Base-by-base conservation (phyloP, 352 stramenopile species). In the Plasmopara halstedii region DNA sequence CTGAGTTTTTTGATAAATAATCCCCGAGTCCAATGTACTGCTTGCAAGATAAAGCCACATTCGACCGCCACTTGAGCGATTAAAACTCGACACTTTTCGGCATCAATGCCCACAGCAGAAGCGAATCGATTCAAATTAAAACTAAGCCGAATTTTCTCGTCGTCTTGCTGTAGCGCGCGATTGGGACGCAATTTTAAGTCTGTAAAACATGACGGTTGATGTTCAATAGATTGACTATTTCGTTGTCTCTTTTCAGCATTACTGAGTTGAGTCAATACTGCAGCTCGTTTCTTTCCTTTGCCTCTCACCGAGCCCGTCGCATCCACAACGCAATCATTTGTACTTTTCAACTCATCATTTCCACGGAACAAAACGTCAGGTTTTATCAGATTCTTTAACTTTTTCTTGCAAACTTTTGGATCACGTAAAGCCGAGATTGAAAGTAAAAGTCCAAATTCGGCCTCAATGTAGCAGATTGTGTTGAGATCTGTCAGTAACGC, bases 41-140 rank as follows among this genome's bases (percentile, higher is more conserved):
- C 70, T 51, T 65, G 59, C 20, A 77, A 48, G 36, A 83, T 69
- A 14, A 53, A 67, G 0, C 75, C 75, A 38, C 60, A 62, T 9
- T 64, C 46, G 4, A 72, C 73, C 21, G 70, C 70, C 9, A 42
- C 48, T 32, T 64, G 49, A 10, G 69, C 69, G 11, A 70, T 44
- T 26, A 85, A 50, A n/a, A 61, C 56, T 18, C 78, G 65, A 29
- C 61, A 87, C 10, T 46, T 52, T 17, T 56, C 70, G 0, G 50
- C 46, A 17, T 62, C 11, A 23, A 87, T 66, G 0, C 70, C 62
- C 21, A 85, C 43, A 21, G 53, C 60, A 2, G 70, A 64, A 39
- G 72, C 64, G 27, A 83, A 78, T 9, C 74, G 56, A 34, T 67
- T 69, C 26, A 87, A 52, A 39, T 79, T 57, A 26, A 70, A 72